Evolutionary conservation across 2,329 filamentous ascomycete genomes (phyloP), one percentile per base, ranked within the genome.

Genomic region (Diatrype stigma): DNA sequence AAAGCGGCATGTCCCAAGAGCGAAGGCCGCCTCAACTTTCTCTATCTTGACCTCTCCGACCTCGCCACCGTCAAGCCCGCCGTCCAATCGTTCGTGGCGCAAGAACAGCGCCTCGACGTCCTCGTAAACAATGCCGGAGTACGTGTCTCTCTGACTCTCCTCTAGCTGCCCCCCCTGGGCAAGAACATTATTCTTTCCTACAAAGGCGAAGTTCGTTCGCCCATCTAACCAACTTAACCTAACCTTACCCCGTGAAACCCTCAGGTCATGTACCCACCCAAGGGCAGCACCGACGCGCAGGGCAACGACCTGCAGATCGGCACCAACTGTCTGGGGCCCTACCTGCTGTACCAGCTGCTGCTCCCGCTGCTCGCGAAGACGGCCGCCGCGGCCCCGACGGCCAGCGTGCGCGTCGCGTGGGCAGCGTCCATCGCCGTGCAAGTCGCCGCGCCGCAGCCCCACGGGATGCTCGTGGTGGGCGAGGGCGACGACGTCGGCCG

Each of bases 241-340:
- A n/a, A n/a, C n/a, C n/a, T n/a, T n/a, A n/a, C n/a, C n/a, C n/a
- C 10, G 26, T 30, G 26, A 30, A 10, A 30, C 14, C 11, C 44
- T 10, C 45, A 21, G 35, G 19, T 34, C 30, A 54, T 58, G 50
- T 58, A 35, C 50, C 53, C 46, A 10, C 57, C 58, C 28, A 56
- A 54, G 38, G 54, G 50, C 16, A 56, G 50, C 16, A 57, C 19
- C 21, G 19, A 51, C 17, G 56, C 51, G 6, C 57, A 65, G 44
- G 63, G 63, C 23, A 51, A 64, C 37, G 65, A 67, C 42, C 45
- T 66, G 8, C 59, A 68, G 48, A 53, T 64, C 49, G 56, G 58
- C 23, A 60, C 62, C 8, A 67, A 67, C 50, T 53, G 56, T 48
- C 32, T 66, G 17, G 58, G 60, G 17, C 59, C 54, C 34, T 62